A percentile compares a stretch with the other conserved stretches of the same genome.
Conservation (phyloP, 2,329 filamentous ascomycete species). For the Calonectria hawksworthii region DNA sequence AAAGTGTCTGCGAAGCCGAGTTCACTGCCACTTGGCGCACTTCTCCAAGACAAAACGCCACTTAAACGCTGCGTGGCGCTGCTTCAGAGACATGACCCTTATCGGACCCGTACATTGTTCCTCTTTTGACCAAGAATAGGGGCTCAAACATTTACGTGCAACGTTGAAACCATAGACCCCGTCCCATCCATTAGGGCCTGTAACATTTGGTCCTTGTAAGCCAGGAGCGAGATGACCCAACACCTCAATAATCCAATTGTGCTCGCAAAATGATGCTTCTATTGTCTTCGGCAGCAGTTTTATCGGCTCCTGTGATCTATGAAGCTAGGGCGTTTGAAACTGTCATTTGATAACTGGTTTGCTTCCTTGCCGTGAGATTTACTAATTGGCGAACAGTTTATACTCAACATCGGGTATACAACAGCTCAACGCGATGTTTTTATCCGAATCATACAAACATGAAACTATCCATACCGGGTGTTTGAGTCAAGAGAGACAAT, state of each 20-base stretch:
- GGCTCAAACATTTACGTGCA: neutral
- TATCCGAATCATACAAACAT: neutral
- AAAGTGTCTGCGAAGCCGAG: neutral
- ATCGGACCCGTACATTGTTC: neutral
- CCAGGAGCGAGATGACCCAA: neutral
- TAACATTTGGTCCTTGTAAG: neutral
- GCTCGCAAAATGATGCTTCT: neutral
- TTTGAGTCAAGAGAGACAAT: neutral
- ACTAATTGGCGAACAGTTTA: neutral
- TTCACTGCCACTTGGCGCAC: neutral
- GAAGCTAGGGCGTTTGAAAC: neutral
- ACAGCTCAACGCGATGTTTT: neutral
- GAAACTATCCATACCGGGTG: neutral
- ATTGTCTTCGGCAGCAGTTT: neutral
- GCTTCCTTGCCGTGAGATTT: neutral
- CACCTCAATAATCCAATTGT: neutral
- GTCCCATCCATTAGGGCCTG: neutral
- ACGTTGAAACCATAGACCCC: neutral
- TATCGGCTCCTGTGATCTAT: neutral
- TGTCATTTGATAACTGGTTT: neutral
- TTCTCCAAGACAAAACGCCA: slow-evolving; percentile 15
- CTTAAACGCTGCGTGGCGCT: slow-evolving; percentile 5
- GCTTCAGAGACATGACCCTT: slow-evolving; percentile 2
- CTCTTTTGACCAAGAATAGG: neutral
- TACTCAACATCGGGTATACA: neutral